Percentiles rank a stretch among this genome's conserved stretches.
phyloP scores from a whole-genome alignment of 2,329 filamentous ascomycete genomes.

The Hypoxylon sp. region DNA sequence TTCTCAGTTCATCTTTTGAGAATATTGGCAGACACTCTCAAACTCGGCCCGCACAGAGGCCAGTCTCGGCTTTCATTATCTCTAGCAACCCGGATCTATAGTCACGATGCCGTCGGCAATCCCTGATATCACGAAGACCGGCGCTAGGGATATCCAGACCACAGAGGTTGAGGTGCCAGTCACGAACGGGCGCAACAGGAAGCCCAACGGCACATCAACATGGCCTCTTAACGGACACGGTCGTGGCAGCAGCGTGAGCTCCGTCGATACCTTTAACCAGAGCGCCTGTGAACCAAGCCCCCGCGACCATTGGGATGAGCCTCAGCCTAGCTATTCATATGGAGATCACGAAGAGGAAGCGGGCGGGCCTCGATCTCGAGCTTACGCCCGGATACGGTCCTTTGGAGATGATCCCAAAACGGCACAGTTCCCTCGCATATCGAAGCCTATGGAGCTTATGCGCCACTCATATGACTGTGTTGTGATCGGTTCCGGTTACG shows the following conservation, averaged over 20 bases:
- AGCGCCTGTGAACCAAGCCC: constrained; percentile 18
- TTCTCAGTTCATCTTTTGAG: constrained; percentile 5
- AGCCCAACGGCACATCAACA: constrained; percentile 38
- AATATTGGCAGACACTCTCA: constrained; percentile 19
- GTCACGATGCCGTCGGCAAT: constrained; percentile 46
- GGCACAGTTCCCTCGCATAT: constrained; percentile 64
- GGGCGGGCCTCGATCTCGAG: constrained; percentile 52
- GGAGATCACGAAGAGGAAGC: constrained; percentile 53
- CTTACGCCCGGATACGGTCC: constrained; percentile 50
- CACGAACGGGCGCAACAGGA: constrained; percentile 38
- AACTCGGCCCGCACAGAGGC: constrained; percentile 35
- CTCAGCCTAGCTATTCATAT: constrained; percentile 40
- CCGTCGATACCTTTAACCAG: constrained; percentile 35
- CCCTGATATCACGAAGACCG: constrained; percentile 27
- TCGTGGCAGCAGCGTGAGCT: constrained; percentile 38
- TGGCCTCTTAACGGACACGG: constrained; percentile 39
- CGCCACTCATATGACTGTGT: constrained; percentile 72
- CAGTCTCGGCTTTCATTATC: constrained; percentile 14
- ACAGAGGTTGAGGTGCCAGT: constrained; percentile 33
- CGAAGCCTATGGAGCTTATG: constrained; percentile 69
- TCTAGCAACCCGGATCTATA: constrained; percentile 11
- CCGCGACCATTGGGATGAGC: constrained; percentile 13
- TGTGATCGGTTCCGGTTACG: constrained; percentile 78
- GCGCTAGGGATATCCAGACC: constrained; percentile 24
- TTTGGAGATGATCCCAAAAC: constrained; percentile 51